Base-by-base conservation (phyloP, 2,329 filamentous ascomycete species). In the Claviceps spartinae region DNA sequence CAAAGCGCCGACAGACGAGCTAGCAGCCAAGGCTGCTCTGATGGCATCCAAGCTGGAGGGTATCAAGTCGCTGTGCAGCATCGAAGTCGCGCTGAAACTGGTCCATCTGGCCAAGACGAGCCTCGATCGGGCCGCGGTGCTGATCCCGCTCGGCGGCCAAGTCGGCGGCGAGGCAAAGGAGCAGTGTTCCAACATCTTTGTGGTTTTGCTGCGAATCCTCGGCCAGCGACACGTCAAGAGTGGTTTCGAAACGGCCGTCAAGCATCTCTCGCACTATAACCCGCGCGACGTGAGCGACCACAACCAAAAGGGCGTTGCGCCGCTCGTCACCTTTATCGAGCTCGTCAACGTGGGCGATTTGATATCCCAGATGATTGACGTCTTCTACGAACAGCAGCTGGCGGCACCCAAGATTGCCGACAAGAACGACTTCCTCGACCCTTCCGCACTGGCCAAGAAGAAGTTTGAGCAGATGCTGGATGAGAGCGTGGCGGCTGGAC, bases 391-490 rank as follows among this genome's bases (percentile, higher is more conserved):
- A 64, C 93, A 97, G 69, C 93, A 98, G 69, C 78, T 98, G 30
- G 82, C 89, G 5, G 79, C 81, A 1, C 80, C 86, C 14, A 86
- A 86, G 61, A 82, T 98, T 50, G 86, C 86, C 1, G 91, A 97
- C 64, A 83, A 86, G 44, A 94, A 95, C 64, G 93, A 98, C 69
- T 98, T 98, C 62, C 75, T 98, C 47, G 88, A 95, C 62, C 86
- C 89, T 20, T 88, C 90, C 0, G 86, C 86, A 36, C 85, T 96
- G 60, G 90, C 93, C 57, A 98, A 98, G 79, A 97, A 96, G 72
- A 89, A 88, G 58, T 98, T 97, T 61, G 93, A 98, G 73, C 90
- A 96, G 64, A 95, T 96, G 86, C 82, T 98, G 1, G 93, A 98
- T 63, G 93, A 97, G 69, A 87, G 88, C 54, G 93, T 98, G 7